Evolutionary conservation across 805 yeast genomes (phyloP).

Genomic region (Metschnikowia reukaufii): DNA sequence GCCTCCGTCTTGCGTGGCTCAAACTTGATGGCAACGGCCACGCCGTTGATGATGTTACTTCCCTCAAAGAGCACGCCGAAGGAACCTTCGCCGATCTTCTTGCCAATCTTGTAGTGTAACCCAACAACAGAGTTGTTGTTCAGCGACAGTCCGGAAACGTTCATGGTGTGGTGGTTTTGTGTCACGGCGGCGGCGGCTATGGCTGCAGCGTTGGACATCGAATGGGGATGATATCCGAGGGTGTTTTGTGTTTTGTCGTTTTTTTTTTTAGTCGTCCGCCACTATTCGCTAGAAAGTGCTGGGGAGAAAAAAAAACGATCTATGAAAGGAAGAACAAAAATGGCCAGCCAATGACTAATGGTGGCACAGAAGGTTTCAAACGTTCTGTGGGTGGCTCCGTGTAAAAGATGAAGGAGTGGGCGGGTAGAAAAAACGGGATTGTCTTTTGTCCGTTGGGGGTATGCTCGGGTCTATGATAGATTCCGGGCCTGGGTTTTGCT

Average conservation of each 20-base stretch:
- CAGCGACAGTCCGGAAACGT: constrained; percentile 18
- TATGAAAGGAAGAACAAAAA: neutral
- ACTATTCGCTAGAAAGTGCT: neutral
- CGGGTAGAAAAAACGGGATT: neutral
- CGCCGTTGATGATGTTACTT: constrained; percentile 63
- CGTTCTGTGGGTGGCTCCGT: neutral
- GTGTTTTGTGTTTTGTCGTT: neutral
- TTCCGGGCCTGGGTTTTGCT: neutral
- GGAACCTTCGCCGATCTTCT: constrained; percentile 85
- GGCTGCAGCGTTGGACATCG: constrained; percentile 36
- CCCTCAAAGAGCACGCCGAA: constrained; percentile 87
- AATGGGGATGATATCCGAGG: constrained; percentile 2
- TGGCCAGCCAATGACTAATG: neutral
- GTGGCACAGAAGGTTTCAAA: neutral
- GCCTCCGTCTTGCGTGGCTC: constrained; percentile 82
- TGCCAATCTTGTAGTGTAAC: constrained; percentile 74
- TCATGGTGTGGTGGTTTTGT: constrained; percentile 18
- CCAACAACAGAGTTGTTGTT: constrained; percentile 49
- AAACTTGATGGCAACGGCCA: constrained; percentile 74
- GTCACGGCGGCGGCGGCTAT: constrained; percentile 42
- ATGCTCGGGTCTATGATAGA: neutral
- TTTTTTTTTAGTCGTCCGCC: neutral
- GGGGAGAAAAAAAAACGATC: neutral
- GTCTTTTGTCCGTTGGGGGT: neutral
- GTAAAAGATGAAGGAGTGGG: neutral